A percentile compares a stretch with the other conserved stretches of the same genome.
Conservation (phyloP, 305 asterid genomes). For the Fraxinus albicans region DNA sequence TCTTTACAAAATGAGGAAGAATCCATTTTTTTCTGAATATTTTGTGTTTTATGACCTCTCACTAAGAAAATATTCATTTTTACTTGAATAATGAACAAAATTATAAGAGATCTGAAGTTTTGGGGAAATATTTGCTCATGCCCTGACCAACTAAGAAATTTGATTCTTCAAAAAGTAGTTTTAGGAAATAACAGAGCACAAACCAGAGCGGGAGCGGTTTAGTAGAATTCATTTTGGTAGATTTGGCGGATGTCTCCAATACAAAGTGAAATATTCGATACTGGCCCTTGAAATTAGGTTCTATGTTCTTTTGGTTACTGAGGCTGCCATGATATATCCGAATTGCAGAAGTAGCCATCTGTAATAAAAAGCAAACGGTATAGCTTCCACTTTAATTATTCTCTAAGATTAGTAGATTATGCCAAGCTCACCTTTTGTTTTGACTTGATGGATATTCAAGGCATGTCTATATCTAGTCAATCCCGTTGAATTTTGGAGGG, state of each 20-base stretch:
- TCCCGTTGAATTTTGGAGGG: not conserved
- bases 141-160: not conserved
- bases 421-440: not conserved
- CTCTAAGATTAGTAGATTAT: not conserved
- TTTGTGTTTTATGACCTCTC: not conserved
- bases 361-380: not conserved
- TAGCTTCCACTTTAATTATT: not conserved
- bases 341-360: not conserved
- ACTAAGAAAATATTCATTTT: not conserved
- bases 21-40: not conserved
- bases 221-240: not conserved
- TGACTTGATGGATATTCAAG: not conserved
- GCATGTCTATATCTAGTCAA: not conserved
- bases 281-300: not conserved
- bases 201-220: not conserved
- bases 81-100: not conserved
- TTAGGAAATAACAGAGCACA: not conserved
- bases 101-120: not conserved
- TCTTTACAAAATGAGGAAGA: not conserved
- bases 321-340: not conserved
- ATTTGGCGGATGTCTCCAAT: not conserved
- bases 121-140: not conserved
- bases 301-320: not conserved
- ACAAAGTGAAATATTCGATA: too few species aligned
- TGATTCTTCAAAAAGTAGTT: not conserved